Conservation (phyloP, 2,329 filamentous ascomycete species). For the Microdochium nivale region DNA sequence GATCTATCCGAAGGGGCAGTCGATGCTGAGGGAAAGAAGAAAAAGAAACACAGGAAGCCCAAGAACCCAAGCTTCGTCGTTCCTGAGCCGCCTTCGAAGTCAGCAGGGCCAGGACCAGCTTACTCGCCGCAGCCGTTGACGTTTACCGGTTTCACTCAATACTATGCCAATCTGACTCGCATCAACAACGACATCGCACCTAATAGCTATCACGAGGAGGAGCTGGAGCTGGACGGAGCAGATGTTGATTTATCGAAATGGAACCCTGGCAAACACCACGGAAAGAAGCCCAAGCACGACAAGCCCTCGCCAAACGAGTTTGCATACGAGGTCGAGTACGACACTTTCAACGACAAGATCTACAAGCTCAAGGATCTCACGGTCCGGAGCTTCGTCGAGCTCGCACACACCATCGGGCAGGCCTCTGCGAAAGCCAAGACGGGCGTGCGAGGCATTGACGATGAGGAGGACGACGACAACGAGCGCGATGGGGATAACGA, state of each 20-base stretch:
- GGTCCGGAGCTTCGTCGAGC: slow-evolving; percentile 67
- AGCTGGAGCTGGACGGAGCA: slow-evolving; percentile 9
- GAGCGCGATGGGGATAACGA: slow-evolving; percentile 11
- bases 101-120: slow-evolving; percentile 72
- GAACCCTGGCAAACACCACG: slow-evolving; percentile 55
- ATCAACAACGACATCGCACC: slow-evolving; percentile 67
- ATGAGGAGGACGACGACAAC: slow-evolving; percentile 5
- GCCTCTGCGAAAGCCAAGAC: slow-evolving; percentile 18
- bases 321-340: slow-evolving; percentile 75
- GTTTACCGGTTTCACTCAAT: slow-evolving; percentile 75
- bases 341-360: slow-evolving; percentile 65
- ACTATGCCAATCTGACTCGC: slow-evolving; percentile 85
- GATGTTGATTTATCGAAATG: slow-evolving; percentile 35
- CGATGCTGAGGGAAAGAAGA: slow-evolving; percentile 34
- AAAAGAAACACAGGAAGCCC: slow-evolving; percentile 37
- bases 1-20: slow-evolving; percentile 9
- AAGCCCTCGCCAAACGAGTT: slow-evolving; percentile 56
- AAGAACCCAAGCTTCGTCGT: slow-evolving; percentile 53
- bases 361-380: slow-evolving; percentile 79
- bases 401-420: slow-evolving; percentile 71
- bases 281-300: slow-evolving; percentile 44
- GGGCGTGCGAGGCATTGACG: slow-evolving; percentile 1
- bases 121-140: slow-evolving; percentile 81
- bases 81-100: slow-evolving; percentile 65
- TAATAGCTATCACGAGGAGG: slow-evolving; percentile 14